A percentile compares a stretch with the other conserved stretches of the same genome.
Conservation (phyloP, 1,284 basidiomycete species). For the Marasmius oreades region DNA sequence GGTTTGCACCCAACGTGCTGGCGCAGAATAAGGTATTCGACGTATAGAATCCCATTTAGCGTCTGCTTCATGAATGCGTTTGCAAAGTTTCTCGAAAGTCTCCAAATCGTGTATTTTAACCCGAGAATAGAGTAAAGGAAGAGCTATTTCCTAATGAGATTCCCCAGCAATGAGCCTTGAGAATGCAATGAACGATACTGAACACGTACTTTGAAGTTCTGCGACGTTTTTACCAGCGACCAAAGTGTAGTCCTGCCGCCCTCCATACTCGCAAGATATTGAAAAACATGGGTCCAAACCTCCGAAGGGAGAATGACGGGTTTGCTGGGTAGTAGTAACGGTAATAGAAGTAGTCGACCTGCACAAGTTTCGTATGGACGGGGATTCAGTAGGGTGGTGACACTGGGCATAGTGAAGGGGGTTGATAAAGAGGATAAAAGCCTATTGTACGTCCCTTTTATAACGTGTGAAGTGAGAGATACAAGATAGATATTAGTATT, state of each 20-base stretch:
- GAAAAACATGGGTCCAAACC: conserved; percentile 65
- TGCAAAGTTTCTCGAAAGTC: conserved; percentile 55
- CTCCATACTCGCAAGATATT: conserved; percentile 16
- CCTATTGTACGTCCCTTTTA: not conserved
- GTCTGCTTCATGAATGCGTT: conserved; percentile 58
- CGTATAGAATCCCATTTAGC: conserved; percentile 82
- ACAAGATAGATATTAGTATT: too few relatives aligned
- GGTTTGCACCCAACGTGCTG: conserved; percentile 77
- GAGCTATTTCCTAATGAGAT: conserved; percentile 52
- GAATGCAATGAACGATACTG: conserved; percentile 16
- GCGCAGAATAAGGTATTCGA: conserved; percentile 77
- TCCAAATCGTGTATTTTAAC: conserved; percentile 45
- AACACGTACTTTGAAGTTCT: conserved; percentile 57
- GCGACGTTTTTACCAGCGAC: conserved; percentile 63
- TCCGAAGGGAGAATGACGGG: conserved; percentile 61
- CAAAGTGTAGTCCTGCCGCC: conserved; percentile 22
- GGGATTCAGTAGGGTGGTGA: conserved; percentile 32
- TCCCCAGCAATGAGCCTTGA: conserved; percentile 5
- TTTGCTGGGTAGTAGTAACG: conserved; percentile 54
- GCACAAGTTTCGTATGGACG: conserved; percentile 35
- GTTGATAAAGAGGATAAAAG: too few relatives aligned
- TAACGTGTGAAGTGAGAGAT: not conserved
- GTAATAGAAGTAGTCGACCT: conserved; percentile 63
- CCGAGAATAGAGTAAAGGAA: conserved; percentile 64
- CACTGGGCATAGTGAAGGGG: not conserved